A percentile compares a stretch with the other conserved stretches of the same genome.
phyloP scores from a whole-genome alignment of 2,329 filamentous ascomycete species.

The Monosporascus sp. region DNA sequence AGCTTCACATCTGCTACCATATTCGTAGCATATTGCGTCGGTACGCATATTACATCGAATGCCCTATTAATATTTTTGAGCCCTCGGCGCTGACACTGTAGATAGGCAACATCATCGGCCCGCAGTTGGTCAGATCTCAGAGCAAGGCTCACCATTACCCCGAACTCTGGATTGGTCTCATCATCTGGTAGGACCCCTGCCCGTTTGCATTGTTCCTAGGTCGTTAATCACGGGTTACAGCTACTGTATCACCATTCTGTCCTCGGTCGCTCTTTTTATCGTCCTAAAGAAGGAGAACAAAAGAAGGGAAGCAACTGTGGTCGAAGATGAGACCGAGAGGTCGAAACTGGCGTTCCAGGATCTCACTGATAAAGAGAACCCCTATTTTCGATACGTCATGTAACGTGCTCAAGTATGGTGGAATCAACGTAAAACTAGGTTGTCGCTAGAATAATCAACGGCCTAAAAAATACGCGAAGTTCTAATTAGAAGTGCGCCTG shows the following conservation, averaged over 20 bases:
- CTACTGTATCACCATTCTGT: constrained; percentile 62
- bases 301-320: constrained; percentile 36
- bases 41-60: constrained; percentile 7
- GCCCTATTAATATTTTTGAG: no score
- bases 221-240: constrained; percentile 28
- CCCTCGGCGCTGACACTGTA: not conserved
- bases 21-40: constrained; percentile 70
- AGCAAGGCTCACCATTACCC: constrained; percentile 65
- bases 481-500: no score
- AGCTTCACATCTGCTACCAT: constrained; percentile 69
- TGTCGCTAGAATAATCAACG: no score
- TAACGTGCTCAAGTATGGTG: constrained; percentile 16
- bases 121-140: constrained; percentile 64
- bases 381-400: constrained; percentile 58
- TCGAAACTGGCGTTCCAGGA: constrained; percentile 63
- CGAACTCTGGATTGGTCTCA: constrained; percentile 64
- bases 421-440: no score
- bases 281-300: constrained; percentile 57
- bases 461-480: no score
- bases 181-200: constrained; percentile 42
- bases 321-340: constrained; percentile 54
- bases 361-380: constrained; percentile 64
- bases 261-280: constrained; percentile 51
- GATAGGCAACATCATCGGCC: constrained; percentile 66
- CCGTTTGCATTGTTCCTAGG: not conserved